These are phyloP conservation scores for Aspergillus sclerotiicarbonarius DNA, from an alignment of 495 filamentous ascomycete species.

Conservation along the genomic window DNA sequence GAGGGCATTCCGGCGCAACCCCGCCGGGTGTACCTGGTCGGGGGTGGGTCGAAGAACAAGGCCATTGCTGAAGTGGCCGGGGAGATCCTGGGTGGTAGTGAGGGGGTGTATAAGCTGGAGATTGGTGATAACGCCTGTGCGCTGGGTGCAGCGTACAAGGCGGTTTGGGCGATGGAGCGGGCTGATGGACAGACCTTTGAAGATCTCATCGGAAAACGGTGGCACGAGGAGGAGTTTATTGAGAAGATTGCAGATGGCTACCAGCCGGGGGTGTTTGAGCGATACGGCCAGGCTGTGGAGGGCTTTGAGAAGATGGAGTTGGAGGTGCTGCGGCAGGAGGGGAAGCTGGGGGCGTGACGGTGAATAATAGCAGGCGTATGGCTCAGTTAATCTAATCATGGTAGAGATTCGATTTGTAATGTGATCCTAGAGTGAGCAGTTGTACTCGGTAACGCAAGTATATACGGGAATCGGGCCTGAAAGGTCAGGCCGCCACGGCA, in stretches of 20 bases:
- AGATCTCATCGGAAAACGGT: conserved; percentile 74
- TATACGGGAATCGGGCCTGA: neutral
- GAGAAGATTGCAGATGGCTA: conserved; percentile 82
- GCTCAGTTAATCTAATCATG: too few relatives aligned
- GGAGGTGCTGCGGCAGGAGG: conserved; percentile 52
- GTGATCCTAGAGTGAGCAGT: too few relatives aligned
- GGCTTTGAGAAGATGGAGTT: conserved; percentile 80
- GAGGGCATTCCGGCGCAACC: conserved; percentile 73
- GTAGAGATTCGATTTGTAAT: neutral
- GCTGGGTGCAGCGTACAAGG: conserved; percentile 93
- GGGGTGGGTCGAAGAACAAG: conserved; percentile 82
- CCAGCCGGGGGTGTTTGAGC: conserved; percentile 64
- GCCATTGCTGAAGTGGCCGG: conserved; percentile 80
- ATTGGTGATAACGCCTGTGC: conserved; percentile 97
- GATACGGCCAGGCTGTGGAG: conserved; percentile 71
- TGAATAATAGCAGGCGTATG: too few relatives aligned
- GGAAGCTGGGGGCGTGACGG: neutral
- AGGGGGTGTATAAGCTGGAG: conserved; percentile 89
- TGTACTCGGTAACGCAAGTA: too few relatives aligned
- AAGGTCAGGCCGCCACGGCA: neutral
- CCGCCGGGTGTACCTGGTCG: conserved; percentile 86
- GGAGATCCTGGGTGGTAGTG: conserved; percentile 80
- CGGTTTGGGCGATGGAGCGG: conserved; percentile 84
- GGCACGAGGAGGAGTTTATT: conserved; percentile 81
- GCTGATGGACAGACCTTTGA: conserved; percentile 74